phyloP scores from a whole-genome alignment of 768 basidiomycete genomes.

The Sistotremastrum niveocremeum region DNA sequence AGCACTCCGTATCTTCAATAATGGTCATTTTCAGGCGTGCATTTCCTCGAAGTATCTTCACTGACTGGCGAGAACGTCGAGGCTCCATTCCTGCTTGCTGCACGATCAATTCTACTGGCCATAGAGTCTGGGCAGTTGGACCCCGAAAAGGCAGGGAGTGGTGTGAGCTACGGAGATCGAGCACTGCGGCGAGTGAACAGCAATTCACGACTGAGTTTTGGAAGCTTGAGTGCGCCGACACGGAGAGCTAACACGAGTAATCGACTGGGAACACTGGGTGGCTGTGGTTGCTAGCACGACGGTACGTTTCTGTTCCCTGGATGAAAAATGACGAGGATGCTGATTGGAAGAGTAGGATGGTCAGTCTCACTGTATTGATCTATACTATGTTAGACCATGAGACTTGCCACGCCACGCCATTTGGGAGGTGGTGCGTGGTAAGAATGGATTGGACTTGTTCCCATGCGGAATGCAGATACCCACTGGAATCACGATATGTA shows the following conservation, averaged over 20 bases:
- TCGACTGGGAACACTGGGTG: too few species aligned
- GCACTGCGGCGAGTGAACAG: slow-evolving; percentile 83
- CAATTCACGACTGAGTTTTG: slow-evolving; percentile 80
- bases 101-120: slow-evolving; percentile 75
- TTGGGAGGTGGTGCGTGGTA: too few species aligned
- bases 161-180: slow-evolving; percentile 93
- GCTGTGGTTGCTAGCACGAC: too few species aligned
- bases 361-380: too few species aligned
- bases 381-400: too few species aligned
- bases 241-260: neutral
- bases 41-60: slow-evolving; percentile 90
- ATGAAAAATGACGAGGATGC: too few species aligned
- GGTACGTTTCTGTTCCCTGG: too few species aligned
- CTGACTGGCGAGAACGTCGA: slow-evolving; percentile 87
- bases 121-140: slow-evolving; percentile 86
- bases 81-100: slow-evolving; percentile 75
- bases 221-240: slow-evolving; percentile 43
- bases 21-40: slow-evolving; percentile 48
- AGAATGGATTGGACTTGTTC: too few species aligned
- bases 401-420: too few species aligned
- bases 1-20: neutral
- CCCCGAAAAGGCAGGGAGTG: slow-evolving; percentile 89
- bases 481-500: too few species aligned
- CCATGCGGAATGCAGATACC: too few species aligned
- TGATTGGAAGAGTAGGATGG: too few species aligned